These are phyloP conservation scores for Przewalskia tangutica DNA, from an alignment of 257 asterid genomes.

Conservation along the genomic window DNA sequence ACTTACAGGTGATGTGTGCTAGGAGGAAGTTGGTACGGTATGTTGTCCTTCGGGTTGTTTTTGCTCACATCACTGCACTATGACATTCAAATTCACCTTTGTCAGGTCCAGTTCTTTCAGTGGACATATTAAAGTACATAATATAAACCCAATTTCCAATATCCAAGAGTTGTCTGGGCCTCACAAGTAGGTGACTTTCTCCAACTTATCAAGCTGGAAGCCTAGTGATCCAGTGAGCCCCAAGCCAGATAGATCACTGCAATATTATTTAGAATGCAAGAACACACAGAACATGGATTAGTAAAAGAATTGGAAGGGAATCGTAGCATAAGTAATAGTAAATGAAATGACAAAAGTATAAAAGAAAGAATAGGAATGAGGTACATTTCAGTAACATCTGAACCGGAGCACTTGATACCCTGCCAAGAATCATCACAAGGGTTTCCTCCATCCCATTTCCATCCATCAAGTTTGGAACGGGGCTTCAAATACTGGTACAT, in stretches of 20 bases:
- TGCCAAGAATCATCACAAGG: slow-evolving; percentile 46
- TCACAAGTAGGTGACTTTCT: slow-evolving; percentile 41
- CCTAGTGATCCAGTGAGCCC: slow-evolving; percentile 44
- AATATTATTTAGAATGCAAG: neutral
- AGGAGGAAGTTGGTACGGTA: slow-evolving; percentile 65
- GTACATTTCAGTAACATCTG: slow-evolving; percentile 37
- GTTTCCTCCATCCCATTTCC: slow-evolving; percentile 39
- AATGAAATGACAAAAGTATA: neutral
- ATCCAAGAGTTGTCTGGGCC: slow-evolving; percentile 22
- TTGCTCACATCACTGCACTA: slow-evolving; percentile 62
- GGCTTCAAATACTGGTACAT: slow-evolving; percentile 39
- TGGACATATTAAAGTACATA: neutral
- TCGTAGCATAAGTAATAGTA: neutral
- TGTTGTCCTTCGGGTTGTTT: slow-evolving; percentile 42
- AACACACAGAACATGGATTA: neutral
- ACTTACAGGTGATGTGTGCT: slow-evolving; percentile 38
- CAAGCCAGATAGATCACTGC: slow-evolving; percentile 34
- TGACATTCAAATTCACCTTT: slow-evolving; percentile 24
- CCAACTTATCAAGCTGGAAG: slow-evolving; percentile 37
- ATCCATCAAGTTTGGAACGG: slow-evolving; percentile 22
- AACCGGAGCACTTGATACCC: slow-evolving; percentile 38
- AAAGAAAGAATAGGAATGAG: neutral
- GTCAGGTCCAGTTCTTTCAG: slow-evolving; percentile 13
- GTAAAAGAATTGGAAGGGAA: neutral
- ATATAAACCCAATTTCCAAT: neutral